Conservation (phyloP, 345 rosid genomes). For the Aegle marmelos region DNA sequence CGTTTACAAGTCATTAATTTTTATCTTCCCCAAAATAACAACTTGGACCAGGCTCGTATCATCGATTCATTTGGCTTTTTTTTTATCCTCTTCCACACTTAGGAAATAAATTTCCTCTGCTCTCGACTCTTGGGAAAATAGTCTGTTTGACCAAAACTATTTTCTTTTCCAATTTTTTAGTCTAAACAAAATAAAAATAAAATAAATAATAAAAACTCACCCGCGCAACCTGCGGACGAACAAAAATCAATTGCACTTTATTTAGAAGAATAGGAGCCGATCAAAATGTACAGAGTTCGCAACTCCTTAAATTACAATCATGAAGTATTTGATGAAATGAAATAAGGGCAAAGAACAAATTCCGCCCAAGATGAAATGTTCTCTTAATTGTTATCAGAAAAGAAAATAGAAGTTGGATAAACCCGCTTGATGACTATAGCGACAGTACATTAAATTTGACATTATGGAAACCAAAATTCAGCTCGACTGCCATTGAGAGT, state of each 20-base stretch:
- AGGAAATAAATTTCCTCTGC: slow-evolving; percentile 4
- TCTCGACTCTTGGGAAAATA: not conserved
- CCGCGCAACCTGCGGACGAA: too few relatives aligned
- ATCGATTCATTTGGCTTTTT: slow-evolving; percentile 4
- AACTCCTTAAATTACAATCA: not conserved
- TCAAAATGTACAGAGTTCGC: not conserved
- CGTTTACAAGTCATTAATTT: not conserved
- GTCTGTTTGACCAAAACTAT: not conserved
- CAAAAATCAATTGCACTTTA: not conserved
- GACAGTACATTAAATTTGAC: not conserved
- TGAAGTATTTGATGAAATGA: not conserved
- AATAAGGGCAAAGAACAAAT: not conserved
- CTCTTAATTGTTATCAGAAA: not conserved
- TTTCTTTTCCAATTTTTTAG: not conserved
- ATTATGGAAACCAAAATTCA: not conserved
- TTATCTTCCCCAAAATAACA: slow-evolving; percentile 15
- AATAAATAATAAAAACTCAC: too few relatives aligned
- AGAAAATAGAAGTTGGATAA: not conserved
- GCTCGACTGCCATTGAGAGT: not conserved
- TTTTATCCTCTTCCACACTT: not conserved
- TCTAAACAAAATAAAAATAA: not conserved
- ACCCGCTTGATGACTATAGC: not conserved
- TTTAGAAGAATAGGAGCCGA: not conserved
- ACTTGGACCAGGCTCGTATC: slow-evolving; percentile 17
- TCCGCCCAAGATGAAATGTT: not conserved